Percentiles rank a stretch among this genome's conserved stretches.
phyloP scores from a whole-genome alignment of 495 filamentous ascomycete species.

The Podospora tetraspora region DNA sequence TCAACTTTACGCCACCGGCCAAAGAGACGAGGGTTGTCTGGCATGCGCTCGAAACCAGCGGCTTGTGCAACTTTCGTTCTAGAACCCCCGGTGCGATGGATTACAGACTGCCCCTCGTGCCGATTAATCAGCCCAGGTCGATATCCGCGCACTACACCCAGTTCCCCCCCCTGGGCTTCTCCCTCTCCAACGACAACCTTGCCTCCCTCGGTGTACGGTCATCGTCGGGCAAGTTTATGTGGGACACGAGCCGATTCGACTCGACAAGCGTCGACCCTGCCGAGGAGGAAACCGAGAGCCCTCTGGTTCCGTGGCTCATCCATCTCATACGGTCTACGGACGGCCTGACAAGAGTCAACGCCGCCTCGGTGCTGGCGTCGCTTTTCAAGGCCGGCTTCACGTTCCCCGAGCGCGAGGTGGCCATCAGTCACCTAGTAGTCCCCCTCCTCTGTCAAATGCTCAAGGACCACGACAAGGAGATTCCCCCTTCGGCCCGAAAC shows the following conservation, averaged over 20 bases:
- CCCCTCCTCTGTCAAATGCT: conserved; percentile 69
- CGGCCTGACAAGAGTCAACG: conserved; percentile 65
- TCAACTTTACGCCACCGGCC: conserved; percentile 24
- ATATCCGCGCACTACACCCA: conserved; percentile 26
- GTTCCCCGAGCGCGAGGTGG: conserved; percentile 53
- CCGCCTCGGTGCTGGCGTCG: conserved; percentile 72
- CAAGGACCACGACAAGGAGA: conserved; percentile 48
- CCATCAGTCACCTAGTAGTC: conserved; percentile 61
- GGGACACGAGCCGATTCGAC: conserved; percentile 27
- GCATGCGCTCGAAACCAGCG: conserved; percentile 33
- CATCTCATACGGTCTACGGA: conserved; percentile 57
- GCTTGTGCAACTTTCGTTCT: conserved; percentile 17
- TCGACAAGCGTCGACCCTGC: conserved; percentile 27
- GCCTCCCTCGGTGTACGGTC: conserved; percentile 21
- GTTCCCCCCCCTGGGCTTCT: conserved; percentile 55
- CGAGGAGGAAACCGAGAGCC: conserved; percentile 65
- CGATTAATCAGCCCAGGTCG: conserved; percentile 20
- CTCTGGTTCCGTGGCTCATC: conserved; percentile 79
- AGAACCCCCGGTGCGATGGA: conserved; percentile 51
- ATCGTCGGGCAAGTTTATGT: conserved; percentile 25
- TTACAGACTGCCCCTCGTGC: conserved; percentile 50
- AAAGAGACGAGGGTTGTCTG: conserved; percentile 29
- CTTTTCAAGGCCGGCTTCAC: conserved; percentile 66
- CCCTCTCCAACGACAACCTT: conserved; percentile 38
- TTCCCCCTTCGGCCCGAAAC: conserved; percentile 21